phyloP scores from a whole-genome alignment of 441 rosid species.

The Francoa sonchifolia region DNA sequence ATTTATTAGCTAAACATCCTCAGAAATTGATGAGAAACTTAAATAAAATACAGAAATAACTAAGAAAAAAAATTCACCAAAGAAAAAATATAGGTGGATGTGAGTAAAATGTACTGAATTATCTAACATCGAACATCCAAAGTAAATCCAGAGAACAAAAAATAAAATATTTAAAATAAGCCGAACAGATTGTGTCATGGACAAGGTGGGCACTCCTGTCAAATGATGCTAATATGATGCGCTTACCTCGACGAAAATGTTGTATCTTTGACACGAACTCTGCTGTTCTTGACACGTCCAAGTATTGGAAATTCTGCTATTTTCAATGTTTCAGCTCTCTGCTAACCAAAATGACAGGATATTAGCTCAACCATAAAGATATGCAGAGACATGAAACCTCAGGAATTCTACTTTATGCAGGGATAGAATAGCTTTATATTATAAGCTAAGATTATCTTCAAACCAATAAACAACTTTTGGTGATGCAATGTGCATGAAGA shows the following conservation, averaged over 20 bases:
- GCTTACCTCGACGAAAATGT: slow-evolving; percentile 94
- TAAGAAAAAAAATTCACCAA: background rate
- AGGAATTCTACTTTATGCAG: slow-evolving; percentile 13
- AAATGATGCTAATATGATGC: too few relatives aligned
- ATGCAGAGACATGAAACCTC: slow-evolving; percentile 1
- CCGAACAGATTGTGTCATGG: too few relatives aligned
- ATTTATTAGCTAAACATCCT: slow-evolving; percentile 10
- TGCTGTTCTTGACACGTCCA: slow-evolving; percentile 83
- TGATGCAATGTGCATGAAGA: background rate
- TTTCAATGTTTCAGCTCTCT: slow-evolving; percentile 88
- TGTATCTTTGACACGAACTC: slow-evolving; percentile 79
- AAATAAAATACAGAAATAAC: background rate
- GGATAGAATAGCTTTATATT: background rate
- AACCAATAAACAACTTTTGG: too few relatives aligned
- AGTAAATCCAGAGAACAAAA: background rate
- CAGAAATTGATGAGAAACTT: background rate
- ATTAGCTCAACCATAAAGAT: background rate
- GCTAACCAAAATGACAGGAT: slow-evolving; percentile 15
- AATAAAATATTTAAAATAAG: background rate
- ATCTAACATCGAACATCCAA: too few relatives aligned
- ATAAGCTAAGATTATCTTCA: too few relatives aligned
- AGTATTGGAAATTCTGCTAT: slow-evolving; percentile 79
- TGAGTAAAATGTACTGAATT: too few relatives aligned
- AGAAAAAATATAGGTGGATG: too few relatives aligned
- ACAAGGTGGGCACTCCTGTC: too few relatives aligned